Base-by-base conservation (phyloP, 2,329 filamentous ascomycete species). In the Neonectria punicea region DNA sequence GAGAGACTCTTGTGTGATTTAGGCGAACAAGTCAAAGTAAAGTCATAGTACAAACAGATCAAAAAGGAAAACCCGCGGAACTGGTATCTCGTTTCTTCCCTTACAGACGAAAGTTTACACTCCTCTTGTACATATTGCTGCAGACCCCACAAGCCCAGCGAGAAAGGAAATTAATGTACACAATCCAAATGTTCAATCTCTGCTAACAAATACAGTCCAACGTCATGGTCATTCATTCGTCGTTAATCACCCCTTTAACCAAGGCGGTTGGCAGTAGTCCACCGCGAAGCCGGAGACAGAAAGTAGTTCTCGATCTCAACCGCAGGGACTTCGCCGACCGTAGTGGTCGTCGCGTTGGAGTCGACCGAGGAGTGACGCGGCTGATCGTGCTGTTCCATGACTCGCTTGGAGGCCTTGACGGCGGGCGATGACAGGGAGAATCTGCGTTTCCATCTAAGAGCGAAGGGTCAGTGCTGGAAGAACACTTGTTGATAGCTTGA, bases 261-360 rank as follows among this genome's bases (percentile, higher is more conserved):
- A 49, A 58, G 28, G 11, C 54, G 54, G n/a, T 58, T 66, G 20
- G 63, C 53, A 3, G 57, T 65, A 13, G 50, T 57, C 63, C 53
- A 65, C 47, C 58, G 32, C 20, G 32, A 18, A 1, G 47, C 22
- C 4, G 58, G 58, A 4, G 34, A 46, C 5, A 61, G 16, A 8
- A 58, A 20, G 43, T 20, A 25, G 28, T 34, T 58, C 47, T 62
- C 53, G 2, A 49, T 49, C 2, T 60, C 50, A 3, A 65, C 49
- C n/a, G 46, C 57, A 8, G 53, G 54, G 22, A 41, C 41, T 13
- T 61, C 53, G 3, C 36, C 47, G 2, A 59, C 14, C 10, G 49
- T 36, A n/a, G 9, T 32, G 32, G 30, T 39, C 10, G 30, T 53
- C 5, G 22, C 10, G n/a, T 44, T 56, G 4, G 58, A 66, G 18